Evolutionary conservation across 495 filamentous ascomycete species (phyloP), one percentile per base, ranked within the genome.

Genomic region (Tuber umbilicatum): DNA sequence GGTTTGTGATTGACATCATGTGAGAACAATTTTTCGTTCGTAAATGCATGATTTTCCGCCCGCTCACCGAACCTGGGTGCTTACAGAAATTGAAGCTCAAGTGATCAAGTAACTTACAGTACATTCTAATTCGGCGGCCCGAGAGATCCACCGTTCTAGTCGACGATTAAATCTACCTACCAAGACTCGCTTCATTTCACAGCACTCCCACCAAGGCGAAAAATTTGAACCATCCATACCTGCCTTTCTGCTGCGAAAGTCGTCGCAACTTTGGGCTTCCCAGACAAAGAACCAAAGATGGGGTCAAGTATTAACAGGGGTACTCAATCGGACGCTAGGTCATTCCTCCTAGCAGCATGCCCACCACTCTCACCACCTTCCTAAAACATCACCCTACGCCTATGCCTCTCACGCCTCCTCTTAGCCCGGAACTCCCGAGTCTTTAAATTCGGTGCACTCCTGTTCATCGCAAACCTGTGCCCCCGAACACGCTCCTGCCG

Each of bases 371-470:
- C 4, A 35, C 12, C 55, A 35, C 55, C 55, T 35, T 5, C 27
- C 55, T 12, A 16, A 64, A 31, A 16, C 27, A 64, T 64, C 35
- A 64, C 85, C 9, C 50, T 60, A 60, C 50, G 50, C 50, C 50
- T 88, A 1, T 89, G 89, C 76, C 83, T 84, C 31, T 89, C 89
- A 0, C 90, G 91, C 81, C 85, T 87, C 73, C 85, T 91, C 0
- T 91, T 89, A 6, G 87, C 89, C 72, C 91, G 89, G 89, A 92
- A 91, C 79, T 89, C 89, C 1, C 86, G 90, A 68, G 82, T 88
- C 69, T 92, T 91, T 83, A 90, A 92, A 79, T 89, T 89, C 71
- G 89, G 85, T 19, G 87, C 87, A 4, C 87, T 90, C 7, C 83
- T 90, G 19, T 91, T 88, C 82, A 85, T 90, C 35, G 89, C 90